These are phyloP conservation scores for Solanum gandarillasii DNA, from an alignment of 257 asterid genomes.

Conservation along the genomic window DNA sequence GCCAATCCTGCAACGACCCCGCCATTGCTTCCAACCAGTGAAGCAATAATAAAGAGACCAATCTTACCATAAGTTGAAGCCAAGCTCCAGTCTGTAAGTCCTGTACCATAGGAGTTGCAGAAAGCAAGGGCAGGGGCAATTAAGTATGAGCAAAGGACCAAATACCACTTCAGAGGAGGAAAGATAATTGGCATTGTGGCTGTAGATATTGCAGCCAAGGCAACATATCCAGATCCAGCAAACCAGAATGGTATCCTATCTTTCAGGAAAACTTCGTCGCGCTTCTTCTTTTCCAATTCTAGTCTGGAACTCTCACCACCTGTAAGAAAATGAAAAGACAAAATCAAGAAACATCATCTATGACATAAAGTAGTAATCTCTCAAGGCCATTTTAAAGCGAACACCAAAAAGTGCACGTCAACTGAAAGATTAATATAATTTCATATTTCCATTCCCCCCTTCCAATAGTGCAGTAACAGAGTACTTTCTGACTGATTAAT, in stretches of 20 bases:
- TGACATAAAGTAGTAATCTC: not conserved
- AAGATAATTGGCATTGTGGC: constrained; percentile 68
- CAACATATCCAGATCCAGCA: constrained; percentile 83
- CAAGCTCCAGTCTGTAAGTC: constrained; percentile 91
- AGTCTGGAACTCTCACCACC: constrained; percentile 43
- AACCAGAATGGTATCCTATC: constrained; percentile 77
- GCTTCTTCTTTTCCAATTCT: constrained; percentile 48
- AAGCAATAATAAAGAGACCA: constrained; percentile 82
- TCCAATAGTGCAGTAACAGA: not conserved
- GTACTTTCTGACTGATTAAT: not conserved
- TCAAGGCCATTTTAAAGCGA: not conserved
- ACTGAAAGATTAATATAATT: not conserved
- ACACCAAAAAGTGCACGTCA: not conserved
- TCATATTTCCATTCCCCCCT: not conserved
- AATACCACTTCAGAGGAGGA: constrained; percentile 90
- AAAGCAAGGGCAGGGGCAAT: constrained; percentile 96
- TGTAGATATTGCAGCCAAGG: constrained; percentile 78
- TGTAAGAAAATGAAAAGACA: constrained; percentile 9
- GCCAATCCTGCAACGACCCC: constrained; percentile 89
- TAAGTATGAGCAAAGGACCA: constrained; percentile 78
- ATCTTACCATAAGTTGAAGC: constrained; percentile 89
- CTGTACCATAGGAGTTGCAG: constrained; percentile 92
- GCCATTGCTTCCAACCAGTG: constrained; percentile 70
- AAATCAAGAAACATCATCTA: not conserved
- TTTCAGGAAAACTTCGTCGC: constrained; percentile 58